A percentile compares a stretch with the other conserved stretches of the same genome.
phyloP scores from a whole-genome alignment of 768 basidiomycete species.

The Floccularia luteovirens region DNA sequence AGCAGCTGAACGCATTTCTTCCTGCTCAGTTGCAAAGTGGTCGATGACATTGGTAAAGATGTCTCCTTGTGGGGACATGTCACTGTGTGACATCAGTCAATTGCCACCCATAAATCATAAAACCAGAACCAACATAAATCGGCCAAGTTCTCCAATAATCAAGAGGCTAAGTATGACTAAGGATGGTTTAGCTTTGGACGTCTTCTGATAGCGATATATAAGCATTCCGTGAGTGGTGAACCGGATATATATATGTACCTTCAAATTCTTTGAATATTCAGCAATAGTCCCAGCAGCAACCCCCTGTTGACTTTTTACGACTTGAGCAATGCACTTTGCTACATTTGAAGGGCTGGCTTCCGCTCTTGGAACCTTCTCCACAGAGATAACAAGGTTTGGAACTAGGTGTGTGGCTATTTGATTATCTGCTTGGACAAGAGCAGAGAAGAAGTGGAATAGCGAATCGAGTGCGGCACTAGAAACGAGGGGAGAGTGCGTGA shows the following conservation, averaged over 20 bases:
- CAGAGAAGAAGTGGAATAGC: slow-evolving; percentile 73
- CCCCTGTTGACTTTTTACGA: slow-evolving; percentile 62
- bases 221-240: not conserved
- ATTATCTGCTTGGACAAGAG: slow-evolving; percentile 76
- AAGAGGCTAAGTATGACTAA: slow-evolving; percentile 78
- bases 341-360: slow-evolving; percentile 63
- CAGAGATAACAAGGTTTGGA: slow-evolving; percentile 59
- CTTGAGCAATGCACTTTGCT: slow-evolving; percentile 78
- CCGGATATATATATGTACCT: slow-evolving; percentile 34
- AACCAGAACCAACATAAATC: slow-evolving; percentile 60
- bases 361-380: slow-evolving; percentile 55
- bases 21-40: slow-evolving; percentile 69
- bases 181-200: slow-evolving; percentile 56
- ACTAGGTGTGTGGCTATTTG: slow-evolving; percentile 80
- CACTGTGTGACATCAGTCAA: slow-evolving; percentile 43
- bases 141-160: slow-evolving; percentile 89
- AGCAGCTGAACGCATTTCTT: slow-evolving; percentile 85
- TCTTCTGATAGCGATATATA: slow-evolving; percentile 21
- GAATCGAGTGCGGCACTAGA: slow-evolving; percentile 76
- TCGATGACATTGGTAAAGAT: slow-evolving; percentile 71
- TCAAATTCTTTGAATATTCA: slow-evolving; percentile 76
- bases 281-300: slow-evolving; percentile 80
- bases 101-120: slow-evolving; percentile 3
- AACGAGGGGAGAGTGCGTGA: slow-evolving; percentile 75
- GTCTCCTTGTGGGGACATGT: slow-evolving; percentile 77